Evolutionary conservation across 2,329 filamentous ascomycete species (phyloP).

Genomic region (Fusarium xyrophilum): DNA sequence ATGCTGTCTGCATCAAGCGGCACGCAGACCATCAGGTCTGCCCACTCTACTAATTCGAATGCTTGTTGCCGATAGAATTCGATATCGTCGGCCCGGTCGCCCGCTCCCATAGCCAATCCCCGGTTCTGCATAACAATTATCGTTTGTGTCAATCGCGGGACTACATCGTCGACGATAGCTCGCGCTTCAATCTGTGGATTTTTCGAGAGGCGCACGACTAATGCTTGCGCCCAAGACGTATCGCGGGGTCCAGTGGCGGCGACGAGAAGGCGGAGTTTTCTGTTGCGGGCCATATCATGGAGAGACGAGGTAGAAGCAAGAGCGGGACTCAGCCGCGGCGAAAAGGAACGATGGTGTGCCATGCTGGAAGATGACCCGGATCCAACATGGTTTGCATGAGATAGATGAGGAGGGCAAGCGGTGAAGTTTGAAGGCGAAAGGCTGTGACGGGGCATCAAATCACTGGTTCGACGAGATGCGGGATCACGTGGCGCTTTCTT

Average conservation of each 20-base stretch:
- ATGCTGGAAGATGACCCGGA: conserved; percentile 42
- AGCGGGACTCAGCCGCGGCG: conserved; percentile 43
- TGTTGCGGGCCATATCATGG: conserved; percentile 48
- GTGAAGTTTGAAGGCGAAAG: conserved; percentile 39
- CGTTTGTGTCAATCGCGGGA: conserved; percentile 67
- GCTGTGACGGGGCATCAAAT: conserved; percentile 45
- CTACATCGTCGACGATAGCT: conserved; percentile 70
- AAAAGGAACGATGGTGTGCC: conserved; percentile 45
- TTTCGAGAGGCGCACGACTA: conserved; percentile 72
- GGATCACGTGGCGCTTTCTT: conserved; percentile 36
- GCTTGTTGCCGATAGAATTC: conserved; percentile 60
- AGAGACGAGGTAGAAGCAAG: conserved; percentile 48
- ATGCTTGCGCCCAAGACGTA: conserved; percentile 69
- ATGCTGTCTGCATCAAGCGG: conserved; percentile 86
- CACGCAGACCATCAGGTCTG: conserved; percentile 82
- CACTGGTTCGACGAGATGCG: conserved; percentile 37
- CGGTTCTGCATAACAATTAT: conserved; percentile 66
- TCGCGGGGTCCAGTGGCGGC: conserved; percentile 71
- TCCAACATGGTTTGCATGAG: conserved; percentile 44
- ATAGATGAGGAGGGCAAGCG: conserved; percentile 39
- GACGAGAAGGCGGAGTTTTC: conserved; percentile 67
- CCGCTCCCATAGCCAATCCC: conserved; percentile 46
- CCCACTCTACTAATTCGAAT: conserved; percentile 81
- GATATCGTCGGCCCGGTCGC: conserved; percentile 53
- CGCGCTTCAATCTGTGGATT: conserved; percentile 66